phyloP scores from a whole-genome alignment of 2,329 filamentous ascomycete genomes.

The Ceratocystis smalleyi region DNA sequence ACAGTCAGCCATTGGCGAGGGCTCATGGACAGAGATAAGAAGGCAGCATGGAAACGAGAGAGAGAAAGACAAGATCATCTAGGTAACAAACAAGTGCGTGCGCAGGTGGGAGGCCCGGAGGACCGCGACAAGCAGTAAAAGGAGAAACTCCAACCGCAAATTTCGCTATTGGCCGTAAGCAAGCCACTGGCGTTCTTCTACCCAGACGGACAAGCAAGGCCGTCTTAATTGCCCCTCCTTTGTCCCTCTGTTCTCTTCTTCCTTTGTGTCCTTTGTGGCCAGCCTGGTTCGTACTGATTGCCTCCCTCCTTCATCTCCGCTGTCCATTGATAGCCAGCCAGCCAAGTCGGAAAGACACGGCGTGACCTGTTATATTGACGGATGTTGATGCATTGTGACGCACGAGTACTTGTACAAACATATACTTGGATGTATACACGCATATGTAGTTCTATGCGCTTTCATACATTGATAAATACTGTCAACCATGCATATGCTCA shows the following conservation, averaged over 20 bases:
- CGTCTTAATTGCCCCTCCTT: not conserved
- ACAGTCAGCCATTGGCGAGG: too few species aligned
- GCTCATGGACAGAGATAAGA: not conserved
- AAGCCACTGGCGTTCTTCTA: not conserved
- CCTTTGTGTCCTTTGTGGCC: not conserved
- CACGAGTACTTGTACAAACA: too few species aligned
- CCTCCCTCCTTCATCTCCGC: not conserved
- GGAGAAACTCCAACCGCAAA: too few species aligned
- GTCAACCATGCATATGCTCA: too few species aligned
- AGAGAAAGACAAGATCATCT: not conserved
- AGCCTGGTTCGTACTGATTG: too few species aligned
- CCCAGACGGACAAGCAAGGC: not conserved
- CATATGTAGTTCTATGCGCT: too few species aligned
- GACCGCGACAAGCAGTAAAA: not conserved
- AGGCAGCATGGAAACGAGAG: not conserved
- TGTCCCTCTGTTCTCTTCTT: not conserved
- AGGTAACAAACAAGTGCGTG: not conserved
- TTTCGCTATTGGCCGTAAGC: too few species aligned
- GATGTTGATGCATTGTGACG: not conserved
- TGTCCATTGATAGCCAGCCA: not conserved
- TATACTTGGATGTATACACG: too few species aligned
- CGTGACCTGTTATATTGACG: not conserved
- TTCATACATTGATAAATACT: too few species aligned
- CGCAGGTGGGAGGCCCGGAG: too few species aligned
- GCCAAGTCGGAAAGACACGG: not conserved